phyloP scores from a whole-genome alignment of 805 yeast species.

The Metschnikowia continentalis region DNA sequence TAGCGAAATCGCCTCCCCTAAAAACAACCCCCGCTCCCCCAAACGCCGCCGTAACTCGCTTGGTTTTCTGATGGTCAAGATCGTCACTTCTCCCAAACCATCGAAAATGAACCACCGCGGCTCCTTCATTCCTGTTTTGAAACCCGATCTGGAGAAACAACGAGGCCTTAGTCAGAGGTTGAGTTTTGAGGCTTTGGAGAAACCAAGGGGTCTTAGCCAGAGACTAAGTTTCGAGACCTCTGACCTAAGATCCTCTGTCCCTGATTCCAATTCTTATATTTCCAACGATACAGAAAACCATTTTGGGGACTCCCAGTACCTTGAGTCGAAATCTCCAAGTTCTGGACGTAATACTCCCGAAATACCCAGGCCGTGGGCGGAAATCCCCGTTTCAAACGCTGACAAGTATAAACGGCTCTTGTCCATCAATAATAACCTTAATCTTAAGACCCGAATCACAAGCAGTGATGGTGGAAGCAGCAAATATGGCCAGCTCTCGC shows the following conservation, averaged over 20 bases:
- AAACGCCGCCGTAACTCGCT: conserved; percentile 15
- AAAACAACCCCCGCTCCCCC: neutral
- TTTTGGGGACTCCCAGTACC: too few species aligned
- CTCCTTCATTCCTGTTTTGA: conserved; percentile 13
- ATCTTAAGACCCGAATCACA: conserved; percentile 7
- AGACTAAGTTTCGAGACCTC: neutral
- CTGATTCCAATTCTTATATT: neutral
- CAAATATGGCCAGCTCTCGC: neutral
- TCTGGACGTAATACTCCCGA: too few species aligned
- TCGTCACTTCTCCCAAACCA: conserved; percentile 2
- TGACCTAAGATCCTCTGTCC: too few species aligned
- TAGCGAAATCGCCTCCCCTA: conserved; percentile 14
- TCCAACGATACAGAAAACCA: too few species aligned
- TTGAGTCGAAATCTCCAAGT: too few species aligned
- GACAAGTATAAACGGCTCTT: conserved; percentile 12
- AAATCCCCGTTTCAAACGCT: neutral
- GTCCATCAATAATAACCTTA: conserved; percentile 13
- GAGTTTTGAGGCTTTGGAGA: neutral
- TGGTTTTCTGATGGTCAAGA: conserved; percentile 21
- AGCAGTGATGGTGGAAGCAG: neutral
- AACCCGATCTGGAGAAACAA: neutral
- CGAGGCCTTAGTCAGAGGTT: neutral
- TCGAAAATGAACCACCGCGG: conserved; percentile 6
- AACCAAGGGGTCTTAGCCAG: neutral
- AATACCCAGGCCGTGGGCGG: neutral